phyloP scores from a whole-genome alignment of 2,329 filamentous ascomycete genomes.

The Amesomyces nigricolor region DNA sequence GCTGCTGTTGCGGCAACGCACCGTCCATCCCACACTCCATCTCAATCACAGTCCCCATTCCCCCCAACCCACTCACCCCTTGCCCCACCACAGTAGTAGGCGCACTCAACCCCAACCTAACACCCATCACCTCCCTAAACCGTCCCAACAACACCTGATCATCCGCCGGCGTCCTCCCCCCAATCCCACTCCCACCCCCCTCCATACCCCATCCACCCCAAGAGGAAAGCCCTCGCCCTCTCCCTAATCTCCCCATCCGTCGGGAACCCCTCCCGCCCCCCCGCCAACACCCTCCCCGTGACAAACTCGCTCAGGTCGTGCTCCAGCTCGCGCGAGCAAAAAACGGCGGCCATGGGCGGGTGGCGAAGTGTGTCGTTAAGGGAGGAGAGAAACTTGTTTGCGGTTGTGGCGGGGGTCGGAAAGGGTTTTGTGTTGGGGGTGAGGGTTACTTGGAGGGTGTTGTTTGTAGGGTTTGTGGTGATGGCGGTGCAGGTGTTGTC shows the following conservation, averaged over 20 bases:
- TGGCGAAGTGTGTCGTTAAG: conserved; percentile 37
- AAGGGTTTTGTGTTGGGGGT: conserved; percentile 37
- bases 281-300: conserved; percentile 33
- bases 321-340: conserved; percentile 56
- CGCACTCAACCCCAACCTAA: conserved; percentile 28
- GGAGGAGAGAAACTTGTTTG: conserved; percentile 44
- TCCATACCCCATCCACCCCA: too few species aligned
- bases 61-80: background rate
- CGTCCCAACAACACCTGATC: conserved; percentile 47
- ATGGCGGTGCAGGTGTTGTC: background rate
- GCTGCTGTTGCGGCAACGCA: background rate
- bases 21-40: too few species aligned
- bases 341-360: conserved; percentile 45
- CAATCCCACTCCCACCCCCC: conserved; percentile 28
- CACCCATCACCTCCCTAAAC: conserved; percentile 45
- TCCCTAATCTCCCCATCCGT: conserved; percentile 42
- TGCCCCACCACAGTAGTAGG: background rate
- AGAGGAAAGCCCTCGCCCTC: conserved; percentile 44
- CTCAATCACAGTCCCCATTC: background rate
- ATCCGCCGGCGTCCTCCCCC: conserved; percentile 46
- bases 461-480: conserved; percentile 10
- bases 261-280: conserved; percentile 39
- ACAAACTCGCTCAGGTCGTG: conserved; percentile 47
- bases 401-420: conserved; percentile 39
- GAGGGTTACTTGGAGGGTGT: conserved; percentile 29